phyloP scores from a whole-genome alignment of 73 alveolate species.

The Tetrahymena elliotti region DNA sequence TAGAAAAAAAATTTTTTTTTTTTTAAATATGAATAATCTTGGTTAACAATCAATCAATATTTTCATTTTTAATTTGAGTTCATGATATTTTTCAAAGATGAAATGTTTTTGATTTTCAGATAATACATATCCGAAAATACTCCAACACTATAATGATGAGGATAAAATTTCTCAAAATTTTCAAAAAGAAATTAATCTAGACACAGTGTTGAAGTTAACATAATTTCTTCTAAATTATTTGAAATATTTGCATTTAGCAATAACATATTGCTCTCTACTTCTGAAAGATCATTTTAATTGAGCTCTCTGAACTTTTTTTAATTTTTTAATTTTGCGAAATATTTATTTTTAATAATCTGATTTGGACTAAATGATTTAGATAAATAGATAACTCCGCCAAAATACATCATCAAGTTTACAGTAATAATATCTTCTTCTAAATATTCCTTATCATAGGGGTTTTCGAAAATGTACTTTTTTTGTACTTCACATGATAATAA shows the following conservation, averaged over 20 bases:
- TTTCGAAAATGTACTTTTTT: too few relatives aligned
- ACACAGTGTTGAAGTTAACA: neutral
- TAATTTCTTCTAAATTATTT: neutral
- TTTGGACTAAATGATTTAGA: neutral
- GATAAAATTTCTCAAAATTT: neutral
- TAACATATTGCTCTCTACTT: neutral
- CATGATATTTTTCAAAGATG: neutral
- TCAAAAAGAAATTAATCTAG: neutral
- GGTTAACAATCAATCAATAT: too few relatives aligned
- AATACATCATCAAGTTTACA: neutral
- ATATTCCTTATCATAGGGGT: neutral
- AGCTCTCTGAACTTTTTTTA: neutral
- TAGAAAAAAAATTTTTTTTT: too few relatives aligned
- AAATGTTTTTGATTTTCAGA: neutral
- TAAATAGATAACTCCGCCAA: neutral
- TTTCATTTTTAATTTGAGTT: too few relatives aligned
- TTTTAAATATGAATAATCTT: too few relatives aligned
- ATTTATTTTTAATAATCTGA: neutral
- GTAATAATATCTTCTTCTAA: neutral
- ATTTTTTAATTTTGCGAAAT: too few relatives aligned
- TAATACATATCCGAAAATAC: neutral
- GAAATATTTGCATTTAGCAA: neutral
- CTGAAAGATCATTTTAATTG: neutral
- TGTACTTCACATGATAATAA: neutral
- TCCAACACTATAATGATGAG: neutral